Percentiles rank a stretch among this genome's conserved stretches.
Evolutionary conservation across 768 basidiomycete genomes (phyloP).

Genomic region (Postia placenta): DNA sequence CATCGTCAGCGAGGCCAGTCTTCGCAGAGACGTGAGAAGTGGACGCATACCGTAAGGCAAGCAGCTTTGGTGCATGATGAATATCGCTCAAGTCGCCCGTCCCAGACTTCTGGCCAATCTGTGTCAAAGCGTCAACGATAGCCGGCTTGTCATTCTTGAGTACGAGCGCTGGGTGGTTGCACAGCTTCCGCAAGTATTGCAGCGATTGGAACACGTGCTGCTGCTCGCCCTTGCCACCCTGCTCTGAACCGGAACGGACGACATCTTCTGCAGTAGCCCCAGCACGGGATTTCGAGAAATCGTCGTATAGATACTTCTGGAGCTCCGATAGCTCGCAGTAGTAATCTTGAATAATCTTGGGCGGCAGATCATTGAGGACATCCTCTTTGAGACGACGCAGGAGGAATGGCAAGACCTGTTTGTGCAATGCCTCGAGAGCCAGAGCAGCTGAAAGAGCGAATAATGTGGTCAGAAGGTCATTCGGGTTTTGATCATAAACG

Average conservation of each 20-base stretch:
- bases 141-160: conserved; percentile 66
- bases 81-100: conserved; percentile 61
- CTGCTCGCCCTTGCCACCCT: conserved; percentile 37
- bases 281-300: conserved; percentile 80
- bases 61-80: conserved; percentile 88
- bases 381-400: conserved; percentile 96
- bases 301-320: conserved; percentile 92
- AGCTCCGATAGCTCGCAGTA: conserved; percentile 95
- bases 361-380: conserved; percentile 90
- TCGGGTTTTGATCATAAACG: background rate
- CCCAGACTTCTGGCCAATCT: conserved; percentile 40
- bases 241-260: conserved; percentile 43
- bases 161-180: conserved; percentile 94
- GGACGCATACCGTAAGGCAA: conserved; percentile 67
- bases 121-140: conserved; percentile 49
- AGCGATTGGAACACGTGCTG: conserved; percentile 95
- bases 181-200: conserved; percentile 94
- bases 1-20: conserved; percentile 5
- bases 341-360: conserved; percentile 99
- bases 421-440: conserved; percentile 93
- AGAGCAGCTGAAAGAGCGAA: conserved; percentile 59
- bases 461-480: background rate
- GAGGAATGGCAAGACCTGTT: conserved; percentile 98
- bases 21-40: background rate
- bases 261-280: conserved; percentile 57